Evolutionary conservation across 1,284 basidiomycete species (phyloP), one percentile per base, ranked within the genome.

Genomic region (Irpex sp.): DNA sequence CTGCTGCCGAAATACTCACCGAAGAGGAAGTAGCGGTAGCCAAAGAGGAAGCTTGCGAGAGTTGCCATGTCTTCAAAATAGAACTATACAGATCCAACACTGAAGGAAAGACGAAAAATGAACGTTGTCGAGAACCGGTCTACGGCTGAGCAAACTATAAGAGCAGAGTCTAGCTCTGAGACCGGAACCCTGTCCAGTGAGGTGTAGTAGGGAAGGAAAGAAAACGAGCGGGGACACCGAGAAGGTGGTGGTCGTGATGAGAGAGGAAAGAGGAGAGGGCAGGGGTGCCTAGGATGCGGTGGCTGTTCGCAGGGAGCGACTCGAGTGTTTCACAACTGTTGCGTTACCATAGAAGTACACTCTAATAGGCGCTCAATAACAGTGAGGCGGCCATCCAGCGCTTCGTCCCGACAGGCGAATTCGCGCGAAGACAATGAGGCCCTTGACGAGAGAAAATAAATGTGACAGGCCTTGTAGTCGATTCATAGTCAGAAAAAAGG

Each of bases 181-280:
- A 70, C 69, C 70, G 72, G 73, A 73, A 65, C 70, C 73, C 72
- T 72, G 72, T 74, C 72, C 72, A 71, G 72, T 68, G 68, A 67
- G 68, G 70, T 67, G 66, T 64, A 44, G 44, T 51, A 68, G 67
- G 65, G 67, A 66, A 67, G 67, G 64, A 69, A 68, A 66, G 62
- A 68, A 65, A 64, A 57, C 63, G 59, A 60, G 62, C 26, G 55
- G 36, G 63, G 60, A 52, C 49, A 44, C 49, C 26, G 54, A 21
- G 54, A 56, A 56, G 54, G 54, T 56, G 54, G 54, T 56, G 54
- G 54, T 56, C 54, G 54, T 56, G 54, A 56, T 34, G 54, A 56
- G 54, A 56, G 54, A 36, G 19, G 26, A 36, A 55, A 58, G 62
- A 62, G 64, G 60, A 63, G 63, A 58, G 62, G 59, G 63, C 11